A percentile compares a stretch with the other conserved stretches of the same genome.
phyloP scores from a whole-genome alignment of 306 rosid species.

The Trichosanthes cucumerina region DNA sequence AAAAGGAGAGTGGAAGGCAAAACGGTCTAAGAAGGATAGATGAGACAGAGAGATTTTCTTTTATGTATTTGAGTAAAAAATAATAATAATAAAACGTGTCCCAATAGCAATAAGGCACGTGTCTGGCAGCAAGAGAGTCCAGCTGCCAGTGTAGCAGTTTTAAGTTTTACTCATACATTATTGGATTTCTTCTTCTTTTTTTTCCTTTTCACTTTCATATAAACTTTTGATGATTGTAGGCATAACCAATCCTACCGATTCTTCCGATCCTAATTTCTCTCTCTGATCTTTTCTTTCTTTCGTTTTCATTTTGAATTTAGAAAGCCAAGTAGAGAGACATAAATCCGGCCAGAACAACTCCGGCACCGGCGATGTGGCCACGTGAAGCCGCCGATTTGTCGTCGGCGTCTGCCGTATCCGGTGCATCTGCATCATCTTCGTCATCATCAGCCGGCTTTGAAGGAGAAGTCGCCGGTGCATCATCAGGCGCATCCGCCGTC shows the following conservation, averaged over 20 bases:
- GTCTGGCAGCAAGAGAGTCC: too few relatives aligned
- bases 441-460: background rate
- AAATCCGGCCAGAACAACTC: background rate
- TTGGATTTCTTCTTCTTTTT: background rate
- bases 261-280: background rate
- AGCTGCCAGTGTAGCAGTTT: too few relatives aligned
- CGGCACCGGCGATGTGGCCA: background rate
- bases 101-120: too few relatives aligned
- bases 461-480: conserved; percentile 1
- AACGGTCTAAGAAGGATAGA: too few relatives aligned
- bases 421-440: conserved; percentile 1
- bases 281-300: background rate
- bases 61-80: too few relatives aligned
- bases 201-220: background rate
- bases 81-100: too few relatives aligned
- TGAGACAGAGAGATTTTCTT: too few relatives aligned
- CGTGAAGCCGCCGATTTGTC: background rate
- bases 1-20: too few relatives aligned
- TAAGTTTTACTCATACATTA: background rate
- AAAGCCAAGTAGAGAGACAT: background rate
- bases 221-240: too few relatives aligned
- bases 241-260: background rate
- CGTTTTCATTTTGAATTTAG: background rate
- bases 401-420: background rate
- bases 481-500: background rate